These are phyloP conservation scores for Withania somnifera DNA, from an alignment of 305 asterid species.

Conservation along the genomic window DNA sequence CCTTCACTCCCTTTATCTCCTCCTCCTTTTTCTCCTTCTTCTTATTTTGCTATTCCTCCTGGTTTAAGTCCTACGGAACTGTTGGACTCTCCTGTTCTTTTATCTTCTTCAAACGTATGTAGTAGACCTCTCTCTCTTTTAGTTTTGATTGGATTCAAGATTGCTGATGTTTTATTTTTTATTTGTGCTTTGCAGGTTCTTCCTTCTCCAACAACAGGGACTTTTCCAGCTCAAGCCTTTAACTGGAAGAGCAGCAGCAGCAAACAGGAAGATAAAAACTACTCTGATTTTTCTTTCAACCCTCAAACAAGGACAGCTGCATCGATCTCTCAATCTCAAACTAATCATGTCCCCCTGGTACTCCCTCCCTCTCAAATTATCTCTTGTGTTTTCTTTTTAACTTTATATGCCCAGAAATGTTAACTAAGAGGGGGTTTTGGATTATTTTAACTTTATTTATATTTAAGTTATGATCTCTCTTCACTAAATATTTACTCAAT, in stretches of 20 bases:
- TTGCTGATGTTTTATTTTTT: neutral
- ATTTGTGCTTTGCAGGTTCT: constrained; percentile 40
- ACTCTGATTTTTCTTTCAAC: constrained; percentile 50
- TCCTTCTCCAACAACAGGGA: constrained; percentile 82
- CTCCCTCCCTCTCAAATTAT: neutral
- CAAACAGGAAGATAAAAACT: constrained; percentile 28
- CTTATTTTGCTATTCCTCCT: constrained; percentile 64
- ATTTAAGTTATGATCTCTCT: neutral
- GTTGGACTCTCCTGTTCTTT: constrained; percentile 69
- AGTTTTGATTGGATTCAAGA: neutral
- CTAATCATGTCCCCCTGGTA: constrained; percentile 8
- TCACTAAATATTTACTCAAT: neutral
- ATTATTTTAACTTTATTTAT: neutral
- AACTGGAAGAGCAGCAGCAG: constrained; percentile 33
- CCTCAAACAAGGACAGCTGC: constrained; percentile 11
- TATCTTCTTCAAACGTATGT: constrained; percentile 40
- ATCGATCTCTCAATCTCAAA: constrained; percentile 1
- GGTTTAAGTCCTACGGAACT: constrained; percentile 69
- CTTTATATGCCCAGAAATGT: neutral
- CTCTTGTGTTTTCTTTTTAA: neutral
- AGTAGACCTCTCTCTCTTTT: neutral
- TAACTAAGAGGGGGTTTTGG: neutral
- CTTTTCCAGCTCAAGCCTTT: constrained; percentile 34
- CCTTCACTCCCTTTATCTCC: constrained; percentile 64
- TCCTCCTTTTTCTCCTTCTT: constrained; percentile 55